Conservation (phyloP, 2,329 filamentous ascomycete genomes). For the Apiospora hydei region DNA sequence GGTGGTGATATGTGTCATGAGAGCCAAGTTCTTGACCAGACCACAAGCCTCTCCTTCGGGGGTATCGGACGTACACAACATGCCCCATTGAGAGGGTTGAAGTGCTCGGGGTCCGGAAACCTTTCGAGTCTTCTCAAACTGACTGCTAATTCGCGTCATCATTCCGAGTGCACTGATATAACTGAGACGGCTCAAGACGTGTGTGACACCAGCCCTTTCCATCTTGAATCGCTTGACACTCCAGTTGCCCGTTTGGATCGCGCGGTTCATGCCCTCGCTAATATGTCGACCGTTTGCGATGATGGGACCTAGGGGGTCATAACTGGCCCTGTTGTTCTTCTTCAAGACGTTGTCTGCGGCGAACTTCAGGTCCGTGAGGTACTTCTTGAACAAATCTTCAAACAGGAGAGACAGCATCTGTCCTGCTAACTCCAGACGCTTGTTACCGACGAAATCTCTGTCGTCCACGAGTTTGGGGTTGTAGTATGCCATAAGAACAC, state of each 20-base stretch:
- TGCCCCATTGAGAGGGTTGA: conserved; percentile 97
- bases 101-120: conserved; percentile 94
- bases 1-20: conserved; percentile 99
- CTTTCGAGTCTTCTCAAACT: conserved; percentile 98
- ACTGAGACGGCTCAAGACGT: conserved; percentile 92
- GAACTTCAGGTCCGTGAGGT: conserved; percentile 86
- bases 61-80: conserved; percentile 96
- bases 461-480: conserved; percentile 92
- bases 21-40: conserved; percentile 94
- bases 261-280: conserved; percentile 90
- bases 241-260: conserved; percentile 98
- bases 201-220: conserved; percentile 95
- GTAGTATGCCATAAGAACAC: conserved; percentile 91
- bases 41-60: conserved; percentile 98
- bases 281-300: conserved; percentile 86
- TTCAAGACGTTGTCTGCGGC: conserved; percentile 96
- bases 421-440: conserved; percentile 91
- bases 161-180: conserved; percentile 97
- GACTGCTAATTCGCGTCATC: conserved; percentile 99
- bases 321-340: conserved; percentile 88
- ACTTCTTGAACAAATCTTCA: conserved; percentile 97
- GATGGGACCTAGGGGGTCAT: conserved; percentile 87
- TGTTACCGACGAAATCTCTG: conserved; percentile 97
- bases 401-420: conserved; percentile 94
- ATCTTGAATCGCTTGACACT: conserved; percentile 98